A percentile compares a stretch with the other conserved stretches of the same genome.
Evolutionary conservation across 768 basidiomycete species (phyloP).

Genomic region (Fomitopsis serialis): DNA sequence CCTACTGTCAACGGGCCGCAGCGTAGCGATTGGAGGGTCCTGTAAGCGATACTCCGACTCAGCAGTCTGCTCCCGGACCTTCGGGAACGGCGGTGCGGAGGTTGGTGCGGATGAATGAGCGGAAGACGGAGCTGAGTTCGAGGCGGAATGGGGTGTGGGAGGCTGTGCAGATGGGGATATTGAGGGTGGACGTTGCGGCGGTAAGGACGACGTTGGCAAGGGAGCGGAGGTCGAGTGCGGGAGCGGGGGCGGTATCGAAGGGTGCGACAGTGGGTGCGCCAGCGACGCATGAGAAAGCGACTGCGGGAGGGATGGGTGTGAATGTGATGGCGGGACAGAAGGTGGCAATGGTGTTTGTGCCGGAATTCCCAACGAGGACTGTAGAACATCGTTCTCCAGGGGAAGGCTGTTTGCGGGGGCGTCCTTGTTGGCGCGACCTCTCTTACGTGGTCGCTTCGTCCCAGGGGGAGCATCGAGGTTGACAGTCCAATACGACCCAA

Average conservation of each 20-base stretch:
- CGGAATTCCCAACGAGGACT: background rate
- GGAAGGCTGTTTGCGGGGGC: constrained; percentile 1
- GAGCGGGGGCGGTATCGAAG: constrained; percentile 13
- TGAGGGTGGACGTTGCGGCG: constrained; percentile 1
- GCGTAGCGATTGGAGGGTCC: constrained; percentile 11
- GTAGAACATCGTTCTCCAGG: background rate
- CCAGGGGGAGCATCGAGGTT: constrained; percentile 81
- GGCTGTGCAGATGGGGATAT: constrained; percentile 12
- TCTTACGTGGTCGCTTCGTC: constrained; percentile 79
- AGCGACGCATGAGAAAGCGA: background rate
- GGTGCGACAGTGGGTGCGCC: background rate
- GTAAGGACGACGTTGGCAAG: background rate
- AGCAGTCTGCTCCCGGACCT: constrained; percentile 5
- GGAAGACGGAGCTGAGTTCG: background rate
- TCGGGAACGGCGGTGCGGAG: background rate
- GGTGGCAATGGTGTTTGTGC: constrained; percentile 1
- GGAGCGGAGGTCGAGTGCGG: background rate
- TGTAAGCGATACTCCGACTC: constrained; percentile 1
- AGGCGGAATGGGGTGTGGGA: constrained; percentile 1
- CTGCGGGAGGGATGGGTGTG: background rate
- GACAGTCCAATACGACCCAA: constrained; percentile 90
- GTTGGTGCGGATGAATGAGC: constrained; percentile 14
- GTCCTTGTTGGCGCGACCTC: constrained; percentile 54
- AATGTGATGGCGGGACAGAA: background rate
- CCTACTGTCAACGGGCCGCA: constrained; percentile 23